Evolutionary conservation across 2,329 filamentous ascomycete genomes (phyloP).

Genomic region (Talaromyces pinophilus): DNA sequence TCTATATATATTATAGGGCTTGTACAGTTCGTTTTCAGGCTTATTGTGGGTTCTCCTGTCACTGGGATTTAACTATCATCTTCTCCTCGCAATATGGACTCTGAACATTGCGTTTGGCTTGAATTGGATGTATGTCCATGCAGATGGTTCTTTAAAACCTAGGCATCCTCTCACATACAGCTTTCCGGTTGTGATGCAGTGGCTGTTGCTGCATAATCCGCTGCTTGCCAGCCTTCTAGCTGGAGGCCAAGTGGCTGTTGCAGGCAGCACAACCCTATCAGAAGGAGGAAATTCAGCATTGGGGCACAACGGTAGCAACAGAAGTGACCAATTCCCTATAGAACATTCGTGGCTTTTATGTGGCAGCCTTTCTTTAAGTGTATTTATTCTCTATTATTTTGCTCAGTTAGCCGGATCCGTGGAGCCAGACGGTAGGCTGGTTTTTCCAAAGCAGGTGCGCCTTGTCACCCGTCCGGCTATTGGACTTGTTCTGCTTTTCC

Average conservation of each 20-base stretch:
- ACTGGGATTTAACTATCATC: neutral
- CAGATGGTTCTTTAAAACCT: neutral
- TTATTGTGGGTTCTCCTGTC: neutral
- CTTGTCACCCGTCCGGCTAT: neutral
- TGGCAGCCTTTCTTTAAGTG: neutral
- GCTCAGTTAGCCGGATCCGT: neutral
- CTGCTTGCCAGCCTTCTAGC: neutral
- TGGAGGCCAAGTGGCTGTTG: neutral
- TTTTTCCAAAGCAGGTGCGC: neutral
- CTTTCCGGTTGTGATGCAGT: neutral
- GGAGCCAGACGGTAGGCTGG: neutral
- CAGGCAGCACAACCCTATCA: neutral
- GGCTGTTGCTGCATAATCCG: neutral
- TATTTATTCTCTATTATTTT: neutral
- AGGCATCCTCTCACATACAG: neutral
- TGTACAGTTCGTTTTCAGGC: neutral
- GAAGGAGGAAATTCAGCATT: neutral
- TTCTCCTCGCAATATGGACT: neutral
- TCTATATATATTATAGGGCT: neutral
- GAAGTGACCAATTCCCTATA: neutral
- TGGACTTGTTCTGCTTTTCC: neutral
- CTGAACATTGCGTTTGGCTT: neutral
- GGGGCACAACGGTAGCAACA: neutral
- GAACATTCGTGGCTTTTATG: neutral
- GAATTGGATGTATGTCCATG: neutral